A percentile compares a stretch with the other conserved stretches of the same genome.
Evolutionary conservation across 495 filamentous ascomycete genomes (phyloP).

Genomic region (Darksidea phi): DNA sequence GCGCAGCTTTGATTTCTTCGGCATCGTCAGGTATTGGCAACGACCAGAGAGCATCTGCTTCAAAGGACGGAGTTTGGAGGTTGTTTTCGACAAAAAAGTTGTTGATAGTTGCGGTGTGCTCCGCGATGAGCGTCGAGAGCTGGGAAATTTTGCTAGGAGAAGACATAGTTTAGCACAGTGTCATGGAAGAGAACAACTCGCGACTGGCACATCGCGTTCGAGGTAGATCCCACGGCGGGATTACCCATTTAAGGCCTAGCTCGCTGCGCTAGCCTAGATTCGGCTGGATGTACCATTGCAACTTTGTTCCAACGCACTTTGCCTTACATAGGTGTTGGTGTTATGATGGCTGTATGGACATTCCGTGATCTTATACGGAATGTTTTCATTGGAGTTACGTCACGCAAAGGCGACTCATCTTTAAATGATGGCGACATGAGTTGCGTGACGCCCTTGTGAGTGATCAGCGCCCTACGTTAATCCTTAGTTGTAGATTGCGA

Average conservation of each 20-base stretch:
- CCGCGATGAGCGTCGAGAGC: constrained; percentile 1
- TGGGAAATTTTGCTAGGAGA: neutral
- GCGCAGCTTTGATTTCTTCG: neutral
- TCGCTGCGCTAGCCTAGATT: neutral
- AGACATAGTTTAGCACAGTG: neutral
- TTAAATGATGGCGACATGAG: no score
- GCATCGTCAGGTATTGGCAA: constrained; percentile 6
- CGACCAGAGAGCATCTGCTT: neutral
- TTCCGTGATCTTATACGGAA: no score
- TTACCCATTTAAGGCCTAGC: neutral
- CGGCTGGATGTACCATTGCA: no score
- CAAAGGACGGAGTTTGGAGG: constrained; percentile 6
- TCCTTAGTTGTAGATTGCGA: no score
- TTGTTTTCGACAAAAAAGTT: neutral
- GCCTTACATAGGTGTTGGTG: no score
- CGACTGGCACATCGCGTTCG: neutral
- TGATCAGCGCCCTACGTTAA: no score
- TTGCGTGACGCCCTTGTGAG: no score
- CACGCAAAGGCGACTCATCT: no score
- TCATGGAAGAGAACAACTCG: neutral
- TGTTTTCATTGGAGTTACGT: no score
- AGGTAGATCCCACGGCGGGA: neutral
- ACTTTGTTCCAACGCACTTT: no score
- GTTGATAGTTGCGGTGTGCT: neutral
- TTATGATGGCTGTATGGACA: no score